Conservation (phyloP, 1,284 basidiomycete genomes). For the Sparassis latifolia region DNA sequence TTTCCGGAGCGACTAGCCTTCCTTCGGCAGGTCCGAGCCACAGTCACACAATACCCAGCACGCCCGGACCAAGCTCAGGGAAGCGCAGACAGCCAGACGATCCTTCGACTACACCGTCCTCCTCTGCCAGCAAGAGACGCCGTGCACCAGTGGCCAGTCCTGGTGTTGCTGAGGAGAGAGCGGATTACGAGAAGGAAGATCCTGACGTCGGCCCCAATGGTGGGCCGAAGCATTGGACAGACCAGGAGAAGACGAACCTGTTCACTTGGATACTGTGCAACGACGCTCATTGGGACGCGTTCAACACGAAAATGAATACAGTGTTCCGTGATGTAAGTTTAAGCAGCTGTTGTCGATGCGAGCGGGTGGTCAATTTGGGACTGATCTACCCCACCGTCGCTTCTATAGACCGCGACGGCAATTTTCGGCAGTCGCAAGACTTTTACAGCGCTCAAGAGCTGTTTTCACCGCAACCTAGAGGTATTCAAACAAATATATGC, state of each 20-base stretch:
- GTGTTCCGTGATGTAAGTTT: constrained; percentile 63
- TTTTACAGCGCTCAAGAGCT: constrained; percentile 73
- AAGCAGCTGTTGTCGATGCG: too few relatives aligned
- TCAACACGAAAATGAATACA: constrained; percentile 70
- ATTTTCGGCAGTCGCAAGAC: constrained; percentile 69
- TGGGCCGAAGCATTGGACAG: constrained; percentile 75
- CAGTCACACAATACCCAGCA: constrained; percentile 1
- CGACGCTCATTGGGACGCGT: constrained; percentile 68
- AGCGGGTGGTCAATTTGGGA: too few relatives aligned
- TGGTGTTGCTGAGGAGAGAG: background rate
- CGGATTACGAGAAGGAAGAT: constrained; percentile 13
- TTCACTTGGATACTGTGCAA: constrained; percentile 72
- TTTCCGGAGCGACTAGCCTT: constrained; percentile 5
- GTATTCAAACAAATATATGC: constrained; percentile 72
- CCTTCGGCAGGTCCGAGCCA: background rate
- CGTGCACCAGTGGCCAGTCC: background rate
- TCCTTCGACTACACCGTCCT: constrained; percentile 2
- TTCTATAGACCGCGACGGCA: constrained; percentile 51
- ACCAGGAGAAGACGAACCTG: constrained; percentile 66
- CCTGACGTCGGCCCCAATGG: constrained; percentile 20
- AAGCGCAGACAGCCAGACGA: constrained; percentile 17
- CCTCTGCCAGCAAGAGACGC: constrained; percentile 9
- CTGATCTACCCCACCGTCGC: too few relatives aligned
- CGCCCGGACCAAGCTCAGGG: constrained; percentile 2
- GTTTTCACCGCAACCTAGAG: constrained; percentile 75